These are phyloP conservation scores for Pueraria montana DNA, from an alignment of 306 rosid species.

Conservation along the genomic window DNA sequence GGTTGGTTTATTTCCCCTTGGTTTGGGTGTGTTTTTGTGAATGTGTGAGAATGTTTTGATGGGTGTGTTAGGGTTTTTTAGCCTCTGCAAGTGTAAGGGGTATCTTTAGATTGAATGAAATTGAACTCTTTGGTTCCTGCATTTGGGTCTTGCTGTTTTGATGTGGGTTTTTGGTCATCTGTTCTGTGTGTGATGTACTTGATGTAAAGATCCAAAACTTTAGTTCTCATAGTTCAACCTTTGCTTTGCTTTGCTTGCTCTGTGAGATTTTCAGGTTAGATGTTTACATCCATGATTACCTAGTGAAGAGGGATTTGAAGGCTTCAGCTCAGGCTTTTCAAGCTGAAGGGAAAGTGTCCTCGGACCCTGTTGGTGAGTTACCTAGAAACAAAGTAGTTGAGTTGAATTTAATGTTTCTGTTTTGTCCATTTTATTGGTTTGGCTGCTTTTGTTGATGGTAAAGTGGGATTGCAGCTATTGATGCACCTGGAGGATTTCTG, in stretches of 20 bases:
- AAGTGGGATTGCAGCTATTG: constrained; percentile 81
- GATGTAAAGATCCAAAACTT: constrained; percentile 48
- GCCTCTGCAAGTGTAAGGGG: constrained; percentile 36
- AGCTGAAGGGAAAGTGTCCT: constrained; percentile 98
- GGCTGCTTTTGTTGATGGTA: constrained; percentile 28
- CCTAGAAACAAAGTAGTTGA: neutral
- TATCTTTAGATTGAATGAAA: constrained; percentile 39
- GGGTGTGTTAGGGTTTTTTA: constrained; percentile 57
- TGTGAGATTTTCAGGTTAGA: constrained; percentile 78
- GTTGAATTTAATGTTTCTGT: constrained; percentile 28
- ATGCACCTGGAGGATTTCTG: constrained; percentile 97
- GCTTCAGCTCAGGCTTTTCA: constrained; percentile 99
- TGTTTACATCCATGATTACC: constrained; percentile 96
- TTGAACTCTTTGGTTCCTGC: constrained; percentile 39
- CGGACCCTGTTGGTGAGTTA: constrained; percentile 97
- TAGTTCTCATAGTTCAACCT: constrained; percentile 23
- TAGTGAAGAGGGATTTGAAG: constrained; percentile 96
- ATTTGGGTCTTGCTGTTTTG: neutral
- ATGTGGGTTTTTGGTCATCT: neutral
- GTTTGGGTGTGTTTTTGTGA: constrained; percentile 2
- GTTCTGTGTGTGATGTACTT: neutral
- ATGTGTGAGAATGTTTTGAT: constrained; percentile 42
- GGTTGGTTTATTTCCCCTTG: constrained; percentile 38
- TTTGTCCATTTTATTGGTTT: constrained; percentile 42
- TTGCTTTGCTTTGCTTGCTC: constrained; percentile 45